These are phyloP conservation scores for Tetrahymena thermophila DNA, from an alignment of 73 alveolate genomes.

Conservation along the genomic window DNA sequence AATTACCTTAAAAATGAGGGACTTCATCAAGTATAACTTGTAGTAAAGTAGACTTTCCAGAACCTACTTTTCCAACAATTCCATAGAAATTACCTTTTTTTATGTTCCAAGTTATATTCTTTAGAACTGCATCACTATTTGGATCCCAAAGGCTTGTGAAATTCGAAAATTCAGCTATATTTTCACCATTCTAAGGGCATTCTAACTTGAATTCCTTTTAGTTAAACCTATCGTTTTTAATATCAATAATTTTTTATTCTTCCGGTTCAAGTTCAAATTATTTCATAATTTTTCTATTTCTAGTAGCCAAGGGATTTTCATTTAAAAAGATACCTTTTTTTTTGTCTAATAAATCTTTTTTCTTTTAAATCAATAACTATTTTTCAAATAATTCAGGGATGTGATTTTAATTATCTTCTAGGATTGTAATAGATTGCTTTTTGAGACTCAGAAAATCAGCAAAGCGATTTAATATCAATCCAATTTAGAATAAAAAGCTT, in stretches of 20 bases:
- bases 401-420: neutral
- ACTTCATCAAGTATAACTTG: conserved; percentile 18
- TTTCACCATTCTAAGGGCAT: neutral
- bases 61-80: conserved; percentile 39
- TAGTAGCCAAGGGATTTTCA: neutral
- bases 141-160: neutral
- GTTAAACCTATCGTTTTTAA: neutral
- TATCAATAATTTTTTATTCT: neutral
- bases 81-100: conserved; percentile 23
- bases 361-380: neutral
- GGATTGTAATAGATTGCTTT: neutral
- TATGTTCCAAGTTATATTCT: conserved; percentile 24
- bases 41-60: conserved; percentile 52
- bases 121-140: neutral
- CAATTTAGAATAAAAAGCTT: neutral
- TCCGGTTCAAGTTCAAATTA: neutral
- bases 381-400: neutral
- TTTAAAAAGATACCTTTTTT: neutral
- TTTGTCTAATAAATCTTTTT: neutral
- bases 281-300: neutral
- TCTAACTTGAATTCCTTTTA: neutral
- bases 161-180: neutral
- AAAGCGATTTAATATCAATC: neutral
- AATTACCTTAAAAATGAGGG: conserved; percentile 15
- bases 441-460: neutral